These are phyloP conservation scores for Rhododendron griersonianum DNA, from an alignment of 148 eudicot genomes.

Conservation along the genomic window DNA sequence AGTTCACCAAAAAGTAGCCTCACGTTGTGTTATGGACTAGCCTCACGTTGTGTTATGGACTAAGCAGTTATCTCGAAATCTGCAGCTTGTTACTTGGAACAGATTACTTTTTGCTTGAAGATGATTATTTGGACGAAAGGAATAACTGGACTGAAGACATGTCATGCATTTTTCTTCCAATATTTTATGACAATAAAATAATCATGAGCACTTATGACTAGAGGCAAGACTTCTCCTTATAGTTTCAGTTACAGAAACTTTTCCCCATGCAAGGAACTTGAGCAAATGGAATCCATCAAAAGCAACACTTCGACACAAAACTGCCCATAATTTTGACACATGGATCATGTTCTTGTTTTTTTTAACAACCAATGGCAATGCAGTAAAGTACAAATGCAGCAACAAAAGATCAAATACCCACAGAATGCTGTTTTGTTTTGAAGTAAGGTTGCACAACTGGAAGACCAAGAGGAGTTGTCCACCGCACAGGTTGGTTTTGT, in stretches of 20 bases:
- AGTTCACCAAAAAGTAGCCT: not conserved
- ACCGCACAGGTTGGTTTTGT: slow-evolving; percentile 82
- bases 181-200: not conserved
- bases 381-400: not conserved
- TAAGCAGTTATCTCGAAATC: not conserved
- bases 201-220: not conserved
- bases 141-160: not conserved
- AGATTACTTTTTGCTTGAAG: not conserved
- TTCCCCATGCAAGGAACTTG: not conserved
- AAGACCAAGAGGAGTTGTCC: slow-evolving; percentile 94
- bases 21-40: not conserved
- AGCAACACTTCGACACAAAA: not conserved
- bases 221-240: not conserved
- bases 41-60: not conserved
- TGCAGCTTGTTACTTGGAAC: not conserved
- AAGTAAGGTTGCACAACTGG: slow-evolving; percentile 92
- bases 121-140: not conserved
- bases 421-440: slow-evolving; percentile 63
- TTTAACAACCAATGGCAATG: not conserved
- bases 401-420: slow-evolving; percentile 29
- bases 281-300: not conserved
- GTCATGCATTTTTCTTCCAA: not conserved
- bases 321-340: not conserved
- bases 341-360: not conserved
- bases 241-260: not conserved